Conservation (phyloP, 495 filamentous ascomycete genomes). For the Bryoglossum gracile region DNA sequence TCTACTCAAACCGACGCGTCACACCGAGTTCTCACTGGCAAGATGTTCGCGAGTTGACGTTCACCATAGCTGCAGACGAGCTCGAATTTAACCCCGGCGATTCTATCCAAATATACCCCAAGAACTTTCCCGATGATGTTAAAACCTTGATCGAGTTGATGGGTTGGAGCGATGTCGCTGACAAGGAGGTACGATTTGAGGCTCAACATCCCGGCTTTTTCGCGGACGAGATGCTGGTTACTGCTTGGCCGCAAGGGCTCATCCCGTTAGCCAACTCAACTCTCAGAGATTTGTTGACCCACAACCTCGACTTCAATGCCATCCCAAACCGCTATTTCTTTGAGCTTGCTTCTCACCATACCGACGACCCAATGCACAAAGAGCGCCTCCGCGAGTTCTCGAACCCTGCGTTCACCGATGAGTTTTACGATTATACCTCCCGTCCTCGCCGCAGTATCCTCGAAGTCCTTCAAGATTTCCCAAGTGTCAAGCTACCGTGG, state of each 20-base stretch:
- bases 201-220: slow-evolving; percentile 11
- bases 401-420: slow-evolving; percentile 68
- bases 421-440: slow-evolving; percentile 92
- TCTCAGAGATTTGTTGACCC: slow-evolving; percentile 64
- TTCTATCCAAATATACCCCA: slow-evolving; percentile 71
- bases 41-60: slow-evolving; percentile 73
- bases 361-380: slow-evolving; percentile 61
- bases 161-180: slow-evolving; percentile 66
- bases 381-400: slow-evolving; percentile 80
- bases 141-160: slow-evolving; percentile 65
- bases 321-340: slow-evolving; percentile 90
- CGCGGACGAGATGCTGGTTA: slow-evolving; percentile 1
- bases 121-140: slow-evolving; percentile 77
- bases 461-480: slow-evolving; percentile 86
- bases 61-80: slow-evolving; percentile 42
- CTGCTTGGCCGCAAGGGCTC: slow-evolving; percentile 5
- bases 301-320: slow-evolving; percentile 80
- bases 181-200: slow-evolving; percentile 48
- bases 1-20: slow-evolving; percentile 58
- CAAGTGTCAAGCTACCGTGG: slow-evolving; percentile 74
- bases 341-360: slow-evolving; percentile 61
- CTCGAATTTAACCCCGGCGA: slow-evolving; percentile 60
- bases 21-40: slow-evolving; percentile 82
- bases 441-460: slow-evolving; percentile 85
- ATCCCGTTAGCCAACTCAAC: slow-evolving; percentile 42